Evolutionary conservation across 2,329 filamentous ascomycete genomes (phyloP).

Genomic region (Cordyceps javanica): DNA sequence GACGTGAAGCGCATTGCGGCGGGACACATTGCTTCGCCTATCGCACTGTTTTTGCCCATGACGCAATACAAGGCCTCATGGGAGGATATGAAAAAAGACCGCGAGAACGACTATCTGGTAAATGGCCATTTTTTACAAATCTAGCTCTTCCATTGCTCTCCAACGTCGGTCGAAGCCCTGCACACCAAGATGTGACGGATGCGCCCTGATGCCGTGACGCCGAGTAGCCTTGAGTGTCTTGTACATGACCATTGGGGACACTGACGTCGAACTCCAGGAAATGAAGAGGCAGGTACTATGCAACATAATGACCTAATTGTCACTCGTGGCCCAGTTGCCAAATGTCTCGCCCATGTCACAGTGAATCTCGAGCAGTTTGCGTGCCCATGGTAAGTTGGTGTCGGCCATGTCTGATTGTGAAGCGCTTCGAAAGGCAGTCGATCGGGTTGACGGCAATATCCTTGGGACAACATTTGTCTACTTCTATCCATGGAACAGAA

Average conservation of each 20-base stretch:
- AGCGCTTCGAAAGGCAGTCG: neutral
- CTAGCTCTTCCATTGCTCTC: constrained; percentile 8
- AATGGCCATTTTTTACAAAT: constrained; percentile 11
- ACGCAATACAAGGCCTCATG: constrained; percentile 1
- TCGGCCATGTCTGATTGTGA: neutral
- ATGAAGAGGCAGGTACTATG: neutral
- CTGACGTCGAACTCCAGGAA: constrained; percentile 13
- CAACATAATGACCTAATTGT: constrained; percentile 1
- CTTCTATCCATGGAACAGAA: too few relatives aligned
- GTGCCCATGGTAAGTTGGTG: neutral
- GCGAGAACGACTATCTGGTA: constrained; percentile 13
- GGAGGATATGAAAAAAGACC: too few relatives aligned
- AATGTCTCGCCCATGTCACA: constrained; percentile 7
- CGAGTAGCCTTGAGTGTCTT: constrained; percentile 7
- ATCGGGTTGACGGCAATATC: too few relatives aligned
- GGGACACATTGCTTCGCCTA: neutral
- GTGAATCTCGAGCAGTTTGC: constrained; percentile 1
- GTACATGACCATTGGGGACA: constrained; percentile 13
- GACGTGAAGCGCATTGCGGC: neutral
- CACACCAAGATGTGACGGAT: constrained; percentile 10
- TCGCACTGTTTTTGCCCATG: neutral
- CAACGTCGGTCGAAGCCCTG: constrained; percentile 11
- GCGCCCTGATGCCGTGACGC: constrained; percentile 12
- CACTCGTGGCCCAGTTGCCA: constrained; percentile 7
- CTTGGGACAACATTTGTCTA: too few relatives aligned